A percentile compares a stretch with the other conserved stretches of the same genome.
These are phyloP conservation scores for Aureobasidium sp. DNA, from an alignment of 2,329 filamentous ascomycete genomes.

Conservation along the genomic window DNA sequence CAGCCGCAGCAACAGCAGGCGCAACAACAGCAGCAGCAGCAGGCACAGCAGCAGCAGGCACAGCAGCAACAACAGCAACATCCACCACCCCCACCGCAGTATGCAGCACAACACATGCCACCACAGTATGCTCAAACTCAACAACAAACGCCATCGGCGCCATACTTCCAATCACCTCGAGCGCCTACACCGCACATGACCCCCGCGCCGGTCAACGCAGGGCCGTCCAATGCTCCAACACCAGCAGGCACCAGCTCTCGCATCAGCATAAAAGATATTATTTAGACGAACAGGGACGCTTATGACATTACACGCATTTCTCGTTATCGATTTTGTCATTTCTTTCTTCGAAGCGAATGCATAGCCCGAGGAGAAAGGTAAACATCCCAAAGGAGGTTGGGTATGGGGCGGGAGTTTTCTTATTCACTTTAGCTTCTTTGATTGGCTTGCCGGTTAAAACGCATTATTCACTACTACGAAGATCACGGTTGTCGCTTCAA, in stretches of 20 bases:
- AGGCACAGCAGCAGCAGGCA: too few species aligned
- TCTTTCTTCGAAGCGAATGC: constrained; percentile 3
- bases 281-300: constrained; percentile 18
- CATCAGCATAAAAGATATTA: constrained; percentile 34
- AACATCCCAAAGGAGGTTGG: neutral
- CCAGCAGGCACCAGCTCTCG: constrained; percentile 17
- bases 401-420: neutral
- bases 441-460: neutral
- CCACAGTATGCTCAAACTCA: constrained; percentile 17
- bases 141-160: constrained; percentile 17
- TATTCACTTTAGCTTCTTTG: neutral
- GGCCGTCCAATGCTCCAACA: neutral
- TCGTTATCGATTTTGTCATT: constrained; percentile 6
- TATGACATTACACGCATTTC: constrained; percentile 9
- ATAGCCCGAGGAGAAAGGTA: constrained; percentile 13
- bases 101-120: constrained; percentile 10
- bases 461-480: constrained; percentile 9
- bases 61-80: constrained; percentile 14
- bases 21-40: neutral
- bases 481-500: constrained; percentile 4
- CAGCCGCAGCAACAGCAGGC: neutral
- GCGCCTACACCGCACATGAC: constrained; percentile 15
- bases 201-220: constrained; percentile 3
- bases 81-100: constrained; percentile 19
- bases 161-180: constrained; percentile 14